Conservation (phyloP, 2,329 filamentous ascomycete species). For the Calonectria fujianensis region DNA sequence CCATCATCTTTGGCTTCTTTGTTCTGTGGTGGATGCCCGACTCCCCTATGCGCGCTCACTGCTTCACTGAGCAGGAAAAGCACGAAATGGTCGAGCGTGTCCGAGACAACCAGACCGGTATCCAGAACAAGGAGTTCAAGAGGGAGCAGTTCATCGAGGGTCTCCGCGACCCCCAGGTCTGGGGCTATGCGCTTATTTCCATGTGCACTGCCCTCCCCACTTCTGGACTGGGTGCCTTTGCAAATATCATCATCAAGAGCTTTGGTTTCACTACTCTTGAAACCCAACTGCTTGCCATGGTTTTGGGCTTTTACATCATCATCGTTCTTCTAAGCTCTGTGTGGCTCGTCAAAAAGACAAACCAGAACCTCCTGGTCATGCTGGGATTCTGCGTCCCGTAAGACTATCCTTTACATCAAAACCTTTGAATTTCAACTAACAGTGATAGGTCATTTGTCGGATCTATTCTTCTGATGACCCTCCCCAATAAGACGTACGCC, state of each 20-base stretch:
- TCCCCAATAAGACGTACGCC: slow-evolving; percentile 73
- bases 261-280: slow-evolving; percentile 80
- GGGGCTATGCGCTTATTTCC: slow-evolving; percentile 78
- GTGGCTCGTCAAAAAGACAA: slow-evolving; percentile 80
- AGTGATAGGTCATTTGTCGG: slow-evolving; percentile 77
- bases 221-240: slow-evolving; percentile 82
- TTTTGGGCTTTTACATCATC: slow-evolving; percentile 84
- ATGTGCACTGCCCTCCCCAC: slow-evolving; percentile 85
- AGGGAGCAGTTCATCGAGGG: slow-evolving; percentile 69
- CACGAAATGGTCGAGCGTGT: slow-evolving; percentile 77
- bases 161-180: slow-evolving; percentile 79
- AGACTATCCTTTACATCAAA: slow-evolving; percentile 36
- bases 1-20: slow-evolving; percentile 78
- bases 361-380: slow-evolving; percentile 83
- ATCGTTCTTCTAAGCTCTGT: slow-evolving; percentile 79
- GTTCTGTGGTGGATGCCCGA: slow-evolving; percentile 80
- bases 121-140: slow-evolving; percentile 73
- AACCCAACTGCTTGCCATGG: slow-evolving; percentile 85
- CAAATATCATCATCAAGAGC: slow-evolving; percentile 83
- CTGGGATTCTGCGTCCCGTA: slow-evolving; percentile 79
- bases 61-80: slow-evolving; percentile 80
- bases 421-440: slow-evolving; percentile 25
- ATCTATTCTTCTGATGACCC: slow-evolving; percentile 82
- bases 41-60: slow-evolving; percentile 82
- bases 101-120: slow-evolving; percentile 75